Evolutionary conservation across 768 basidiomycete genomes (phyloP).

Genomic region (Mycena venus): DNA sequence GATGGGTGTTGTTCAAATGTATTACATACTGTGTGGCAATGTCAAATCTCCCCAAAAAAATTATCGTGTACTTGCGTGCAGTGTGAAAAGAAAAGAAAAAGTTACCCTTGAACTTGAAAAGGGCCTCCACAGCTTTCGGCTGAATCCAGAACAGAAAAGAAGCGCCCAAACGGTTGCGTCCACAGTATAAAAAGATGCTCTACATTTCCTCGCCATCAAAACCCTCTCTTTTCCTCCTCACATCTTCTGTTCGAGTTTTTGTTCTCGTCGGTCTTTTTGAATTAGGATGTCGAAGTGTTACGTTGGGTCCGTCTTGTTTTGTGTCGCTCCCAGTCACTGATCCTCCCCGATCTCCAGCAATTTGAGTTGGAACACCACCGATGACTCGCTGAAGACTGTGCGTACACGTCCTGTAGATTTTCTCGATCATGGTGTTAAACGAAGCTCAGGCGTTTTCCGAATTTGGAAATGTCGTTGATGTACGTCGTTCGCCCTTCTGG

Average conservation of each 20-base stretch:
- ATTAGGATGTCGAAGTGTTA: slow-evolving; percentile 29
- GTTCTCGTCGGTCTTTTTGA: slow-evolving; percentile 18
- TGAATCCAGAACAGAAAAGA: neutral
- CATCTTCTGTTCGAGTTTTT: slow-evolving; percentile 28
- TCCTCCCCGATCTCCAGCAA: slow-evolving; percentile 38
- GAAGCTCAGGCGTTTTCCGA: slow-evolving; percentile 15
- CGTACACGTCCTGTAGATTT: neutral
- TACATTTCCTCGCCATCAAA: neutral
- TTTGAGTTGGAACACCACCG: slow-evolving; percentile 33
- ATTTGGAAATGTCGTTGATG: slow-evolving; percentile 21
- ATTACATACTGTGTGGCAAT: slow-evolving; percentile 30
- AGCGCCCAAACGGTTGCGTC: slow-evolving; percentile 9
- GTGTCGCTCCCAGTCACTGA: slow-evolving; percentile 29
- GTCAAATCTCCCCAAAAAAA: neutral
- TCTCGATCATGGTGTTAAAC: neutral
- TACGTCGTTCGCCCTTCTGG: neutral
- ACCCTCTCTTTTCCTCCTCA: slow-evolving; percentile 3
- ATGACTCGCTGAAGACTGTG: slow-evolving; percentile 16
- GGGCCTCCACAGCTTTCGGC: too few relatives aligned
- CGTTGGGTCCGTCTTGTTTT: slow-evolving; percentile 19
- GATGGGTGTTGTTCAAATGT: slow-evolving; percentile 30
- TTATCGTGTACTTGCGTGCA: neutral
- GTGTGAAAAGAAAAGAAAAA: neutral
- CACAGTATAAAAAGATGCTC: slow-evolving; percentile 12
- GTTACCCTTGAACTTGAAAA: too few relatives aligned